These are phyloP conservation scores for Phytophthora rubi DNA, from an alignment of 352 stramenopile genomes.

Conservation along the genomic window DNA sequence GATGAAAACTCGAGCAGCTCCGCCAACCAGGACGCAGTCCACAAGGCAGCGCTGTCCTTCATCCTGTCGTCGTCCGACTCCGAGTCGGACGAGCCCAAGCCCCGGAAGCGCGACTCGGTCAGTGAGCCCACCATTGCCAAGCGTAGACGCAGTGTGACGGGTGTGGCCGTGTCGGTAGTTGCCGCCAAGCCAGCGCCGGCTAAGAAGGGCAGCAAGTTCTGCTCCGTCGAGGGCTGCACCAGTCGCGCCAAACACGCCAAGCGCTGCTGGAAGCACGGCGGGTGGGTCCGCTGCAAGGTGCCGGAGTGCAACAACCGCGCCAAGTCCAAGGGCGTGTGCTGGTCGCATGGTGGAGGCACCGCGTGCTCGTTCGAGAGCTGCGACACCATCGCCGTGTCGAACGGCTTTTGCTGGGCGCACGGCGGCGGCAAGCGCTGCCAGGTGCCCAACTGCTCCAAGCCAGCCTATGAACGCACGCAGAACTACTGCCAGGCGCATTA, in stretches of 20 bases:
- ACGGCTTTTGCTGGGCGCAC: conserved; percentile 57
- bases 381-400: conserved; percentile 64
- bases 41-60: conserved; percentile 45
- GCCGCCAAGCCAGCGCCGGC: conserved; percentile 2
- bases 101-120: conserved; percentile 22
- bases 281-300: conserved; percentile 65
- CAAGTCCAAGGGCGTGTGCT: conserved; percentile 73
- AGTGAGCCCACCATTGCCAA: conserved; percentile 28
- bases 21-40: conserved; percentile 14
- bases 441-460: conserved; percentile 50
- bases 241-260: conserved; percentile 61
- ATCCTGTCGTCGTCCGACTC: conserved; percentile 44
- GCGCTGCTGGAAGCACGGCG: conserved; percentile 68
- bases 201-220: conserved; percentile 69
- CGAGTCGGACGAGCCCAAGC: conserved; percentile 15
- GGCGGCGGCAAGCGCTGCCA: conserved; percentile 52
- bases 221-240: conserved; percentile 51
- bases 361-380: conserved; percentile 53
- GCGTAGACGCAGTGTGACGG: conserved; percentile 22
- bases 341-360: conserved; percentile 66
- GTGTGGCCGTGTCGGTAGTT: background rate
- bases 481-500: conserved; percentile 65
- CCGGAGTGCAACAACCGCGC: conserved; percentile 66
- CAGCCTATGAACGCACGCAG: conserved; percentile 66
- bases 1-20: conserved; percentile 21